phyloP scores from a whole-genome alignment of 2,329 filamentous ascomycete genomes.

The Chrysoporthe austroafricana region DNA sequence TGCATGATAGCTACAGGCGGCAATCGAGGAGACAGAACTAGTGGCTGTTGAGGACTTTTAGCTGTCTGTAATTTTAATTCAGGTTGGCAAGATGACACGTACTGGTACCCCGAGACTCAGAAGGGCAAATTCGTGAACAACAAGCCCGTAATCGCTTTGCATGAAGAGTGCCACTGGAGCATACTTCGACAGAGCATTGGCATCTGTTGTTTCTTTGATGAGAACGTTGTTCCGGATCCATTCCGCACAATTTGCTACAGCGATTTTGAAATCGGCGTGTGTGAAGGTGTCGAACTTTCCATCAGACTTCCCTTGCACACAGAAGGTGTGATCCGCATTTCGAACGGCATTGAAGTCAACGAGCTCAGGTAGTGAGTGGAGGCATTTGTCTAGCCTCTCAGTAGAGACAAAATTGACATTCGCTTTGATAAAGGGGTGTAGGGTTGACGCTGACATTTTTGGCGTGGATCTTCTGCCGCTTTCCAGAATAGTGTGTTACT shows the following conservation, averaged over 20 bases:
- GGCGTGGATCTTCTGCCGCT: no score
- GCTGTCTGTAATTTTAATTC: neutral
- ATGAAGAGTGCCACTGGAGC: slow-evolving; percentile 9
- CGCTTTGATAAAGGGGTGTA: neutral
- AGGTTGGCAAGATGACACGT: neutral
- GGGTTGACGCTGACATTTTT: neutral
- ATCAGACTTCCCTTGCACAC: slow-evolving; percentile 6
- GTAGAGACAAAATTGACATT: slow-evolving; percentile 2
- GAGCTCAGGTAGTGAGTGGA: slow-evolving; percentile 1
- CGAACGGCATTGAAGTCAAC: slow-evolving; percentile 7
- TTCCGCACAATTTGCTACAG: neutral
- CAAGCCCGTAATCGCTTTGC: slow-evolving; percentile 1
- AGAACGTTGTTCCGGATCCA: neutral
- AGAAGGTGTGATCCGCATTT: slow-evolving; percentile 2
- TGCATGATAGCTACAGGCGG: neutral
- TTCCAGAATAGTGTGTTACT: no score
- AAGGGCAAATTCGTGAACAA: slow-evolving; percentile 9
- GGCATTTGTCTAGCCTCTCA: neutral
- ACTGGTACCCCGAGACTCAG: neutral
- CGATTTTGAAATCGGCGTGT: neutral
- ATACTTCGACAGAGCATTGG: neutral
- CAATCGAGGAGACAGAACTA: neutral
- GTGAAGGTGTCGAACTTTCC: neutral
- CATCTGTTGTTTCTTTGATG: neutral
- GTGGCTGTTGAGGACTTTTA: neutral